Percentiles rank a stretch among this genome's conserved stretches.
phyloP scores from a whole-genome alignment of 805 yeast species.

The Cyberlindnera meyerae region DNA sequence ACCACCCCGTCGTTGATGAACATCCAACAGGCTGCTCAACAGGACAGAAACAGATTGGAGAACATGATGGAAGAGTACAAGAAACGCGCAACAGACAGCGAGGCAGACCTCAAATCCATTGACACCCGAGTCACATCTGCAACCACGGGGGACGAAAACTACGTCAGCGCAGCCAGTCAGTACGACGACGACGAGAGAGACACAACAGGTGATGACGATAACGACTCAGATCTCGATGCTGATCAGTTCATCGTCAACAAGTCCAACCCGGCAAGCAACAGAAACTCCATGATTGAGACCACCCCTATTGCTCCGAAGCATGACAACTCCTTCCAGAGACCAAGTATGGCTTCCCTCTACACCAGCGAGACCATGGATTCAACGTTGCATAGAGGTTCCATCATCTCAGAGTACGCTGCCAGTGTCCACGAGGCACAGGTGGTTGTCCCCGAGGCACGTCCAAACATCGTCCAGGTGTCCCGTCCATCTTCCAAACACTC shows the following conservation, averaged over 20 bases:
- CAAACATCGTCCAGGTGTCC: slow-evolving; percentile 19
- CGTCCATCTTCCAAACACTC: slow-evolving; percentile 8
- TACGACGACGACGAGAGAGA: too few relatives aligned
- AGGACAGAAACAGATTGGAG: not conserved
- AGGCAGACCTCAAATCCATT: too few relatives aligned
- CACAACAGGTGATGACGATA: too few relatives aligned
- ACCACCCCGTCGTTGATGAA: too few relatives aligned
- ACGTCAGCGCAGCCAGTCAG: too few relatives aligned
- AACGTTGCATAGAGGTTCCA: slow-evolving; percentile 23
- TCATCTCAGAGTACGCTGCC: slow-evolving; percentile 25
- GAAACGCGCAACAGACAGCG: not conserved
- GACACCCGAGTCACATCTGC: too few relatives aligned
- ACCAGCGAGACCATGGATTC: too few relatives aligned
- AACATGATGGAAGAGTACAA: not conserved
- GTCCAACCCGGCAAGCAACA: too few relatives aligned
- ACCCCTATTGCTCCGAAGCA: not conserved
- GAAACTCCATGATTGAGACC: too few relatives aligned
- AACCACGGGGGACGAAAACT: too few relatives aligned
- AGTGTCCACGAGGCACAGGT: slow-evolving; percentile 24
- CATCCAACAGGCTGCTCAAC: not conserved
- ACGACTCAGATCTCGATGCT: too few relatives aligned
- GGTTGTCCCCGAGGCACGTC: slow-evolving; percentile 14
- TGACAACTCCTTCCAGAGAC: slow-evolving; percentile 7
- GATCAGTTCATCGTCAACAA: too few relatives aligned
- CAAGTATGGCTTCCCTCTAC: not conserved